phyloP scores from a whole-genome alignment of 208 protist species.

The Trypanosoma grayi region DNA sequence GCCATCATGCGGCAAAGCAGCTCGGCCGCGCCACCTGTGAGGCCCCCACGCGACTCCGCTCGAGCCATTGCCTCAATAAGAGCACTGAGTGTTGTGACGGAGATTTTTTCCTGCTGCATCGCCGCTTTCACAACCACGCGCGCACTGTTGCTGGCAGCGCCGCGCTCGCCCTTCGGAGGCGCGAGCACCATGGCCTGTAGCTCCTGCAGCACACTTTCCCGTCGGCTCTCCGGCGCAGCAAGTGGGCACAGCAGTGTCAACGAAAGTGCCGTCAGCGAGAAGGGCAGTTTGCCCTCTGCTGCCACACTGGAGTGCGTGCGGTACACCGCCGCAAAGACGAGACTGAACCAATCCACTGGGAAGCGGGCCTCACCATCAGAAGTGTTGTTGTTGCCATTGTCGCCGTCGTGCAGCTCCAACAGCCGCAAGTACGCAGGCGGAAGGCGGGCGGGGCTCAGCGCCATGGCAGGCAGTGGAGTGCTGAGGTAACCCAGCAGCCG shows the following conservation, averaged over 20 bases:
- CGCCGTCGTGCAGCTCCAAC: slow-evolving; percentile 1
- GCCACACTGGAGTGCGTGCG: neutral
- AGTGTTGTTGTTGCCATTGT: neutral
- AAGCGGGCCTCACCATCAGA: slow-evolving; percentile 1
- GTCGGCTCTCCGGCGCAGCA: slow-evolving; percentile 33
- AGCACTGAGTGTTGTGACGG: slow-evolving; percentile 59
- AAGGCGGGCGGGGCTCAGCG: slow-evolving; percentile 3
- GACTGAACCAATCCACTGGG: slow-evolving; percentile 46
- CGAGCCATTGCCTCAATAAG: slow-evolving; percentile 73
- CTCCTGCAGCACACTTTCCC: slow-evolving; percentile 34
- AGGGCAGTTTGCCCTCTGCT: slow-evolving; percentile 2
- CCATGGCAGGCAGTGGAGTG: slow-evolving; percentile 13
- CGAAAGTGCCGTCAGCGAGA: slow-evolving; percentile 26
- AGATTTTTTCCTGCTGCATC: slow-evolving; percentile 26
- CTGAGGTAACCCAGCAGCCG: slow-evolving; percentile 28
- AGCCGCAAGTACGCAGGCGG: slow-evolving; percentile 18
- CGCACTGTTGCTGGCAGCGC: neutral
- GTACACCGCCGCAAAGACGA: slow-evolving; percentile 47
- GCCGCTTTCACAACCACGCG: slow-evolving; percentile 30
- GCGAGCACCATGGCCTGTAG: slow-evolving; percentile 45
- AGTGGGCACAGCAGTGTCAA: slow-evolving; percentile 44
- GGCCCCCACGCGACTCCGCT: slow-evolving; percentile 49
- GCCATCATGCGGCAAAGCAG: slow-evolving; percentile 52
- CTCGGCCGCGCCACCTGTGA: slow-evolving; percentile 48
- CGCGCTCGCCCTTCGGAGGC: neutral